phyloP scores from a whole-genome alignment of 202 grass and related monocot genomes.

The Alloteropsis angusta region DNA sequence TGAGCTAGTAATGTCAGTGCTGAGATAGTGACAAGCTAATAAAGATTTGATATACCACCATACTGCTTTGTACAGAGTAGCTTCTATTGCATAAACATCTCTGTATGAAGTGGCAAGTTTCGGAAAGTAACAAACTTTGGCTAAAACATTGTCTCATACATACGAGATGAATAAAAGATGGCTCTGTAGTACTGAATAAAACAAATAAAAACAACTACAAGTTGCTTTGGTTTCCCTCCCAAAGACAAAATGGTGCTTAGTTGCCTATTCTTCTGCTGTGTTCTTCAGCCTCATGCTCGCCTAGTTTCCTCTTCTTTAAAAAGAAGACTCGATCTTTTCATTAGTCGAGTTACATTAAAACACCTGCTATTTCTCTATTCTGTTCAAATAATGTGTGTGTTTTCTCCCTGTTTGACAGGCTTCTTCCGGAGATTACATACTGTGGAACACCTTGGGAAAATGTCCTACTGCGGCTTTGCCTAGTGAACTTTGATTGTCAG shows the following conservation, averaged over 20 bases:
- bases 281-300: neutral
- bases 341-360: neutral
- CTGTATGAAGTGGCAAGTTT: neutral
- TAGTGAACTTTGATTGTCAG: slow-evolving; percentile 24
- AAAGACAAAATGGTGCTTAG: neutral
- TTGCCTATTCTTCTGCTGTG: neutral
- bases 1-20: neutral
- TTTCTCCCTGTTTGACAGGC: slow-evolving; percentile 39
- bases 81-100: neutral
- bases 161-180: neutral
- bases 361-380: neutral
- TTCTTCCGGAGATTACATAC: slow-evolving; percentile 87
- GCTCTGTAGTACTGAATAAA: neutral
- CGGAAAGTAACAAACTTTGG: neutral
- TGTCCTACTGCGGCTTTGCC: slow-evolving; percentile 55
- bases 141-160: neutral
- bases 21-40: neutral
- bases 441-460: slow-evolving; percentile 95
- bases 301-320: neutral
- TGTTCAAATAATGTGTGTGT: neutral
- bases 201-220: neutral
- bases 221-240: neutral
- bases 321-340: neutral
- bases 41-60: neutral
- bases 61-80: neutral